phyloP scores from a whole-genome alignment of 176 grass and related monocot genomes.

The Zea luxurians region DNA sequence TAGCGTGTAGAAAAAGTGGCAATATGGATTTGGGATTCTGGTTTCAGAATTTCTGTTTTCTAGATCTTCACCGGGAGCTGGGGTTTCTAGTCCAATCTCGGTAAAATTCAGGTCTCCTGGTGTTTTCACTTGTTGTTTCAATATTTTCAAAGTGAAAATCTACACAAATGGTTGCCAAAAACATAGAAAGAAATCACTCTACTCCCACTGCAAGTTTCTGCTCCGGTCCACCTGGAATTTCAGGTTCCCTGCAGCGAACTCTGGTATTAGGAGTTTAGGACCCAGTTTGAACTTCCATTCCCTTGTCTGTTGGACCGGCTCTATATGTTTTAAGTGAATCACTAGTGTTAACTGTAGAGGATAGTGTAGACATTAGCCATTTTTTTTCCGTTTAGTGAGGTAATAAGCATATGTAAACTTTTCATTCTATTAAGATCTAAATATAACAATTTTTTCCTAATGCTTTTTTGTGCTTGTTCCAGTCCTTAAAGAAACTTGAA shows the following conservation, averaged over 20 bases:
- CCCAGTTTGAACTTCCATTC: constrained; percentile 9
- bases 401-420: not conserved
- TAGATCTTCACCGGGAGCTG: not conserved
- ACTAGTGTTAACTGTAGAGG: not conserved
- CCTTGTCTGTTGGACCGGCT: not conserved
- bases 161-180: not conserved
- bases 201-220: not conserved
- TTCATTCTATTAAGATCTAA: not conserved
- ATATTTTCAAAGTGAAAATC: not conserved
- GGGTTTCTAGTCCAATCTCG: not conserved
- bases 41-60: not conserved
- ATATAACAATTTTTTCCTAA: not conserved
- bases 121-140: not conserved
- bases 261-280: not conserved
- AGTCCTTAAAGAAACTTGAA: not conserved
- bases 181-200: not conserved
- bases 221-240: not conserved
- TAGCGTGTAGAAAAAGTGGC: not conserved
- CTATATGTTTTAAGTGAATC: not conserved
- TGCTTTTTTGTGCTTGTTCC: not conserved
- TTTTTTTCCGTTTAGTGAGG: not conserved
- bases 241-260: not conserved
- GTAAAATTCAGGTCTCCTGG: not conserved
- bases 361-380: not conserved
- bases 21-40: not conserved